A percentile compares a stretch with the other conserved stretches of the same genome.
Evolutionary conservation across 2,329 filamentous ascomycete species (phyloP).

Genomic region (Cladosporium sp.): DNA sequence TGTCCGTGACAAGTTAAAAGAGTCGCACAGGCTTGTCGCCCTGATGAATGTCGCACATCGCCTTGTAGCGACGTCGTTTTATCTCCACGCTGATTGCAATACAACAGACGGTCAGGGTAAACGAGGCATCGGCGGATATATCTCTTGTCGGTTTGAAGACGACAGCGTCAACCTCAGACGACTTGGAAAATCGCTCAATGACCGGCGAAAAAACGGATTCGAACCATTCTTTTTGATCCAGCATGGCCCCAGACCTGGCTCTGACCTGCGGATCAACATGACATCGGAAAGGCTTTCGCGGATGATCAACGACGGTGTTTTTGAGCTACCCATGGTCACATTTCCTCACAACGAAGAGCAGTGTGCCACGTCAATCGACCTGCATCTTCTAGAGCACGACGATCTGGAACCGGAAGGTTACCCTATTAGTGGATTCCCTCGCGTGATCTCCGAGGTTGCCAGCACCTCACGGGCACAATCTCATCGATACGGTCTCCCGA

Average conservation of each 20-base stretch:
- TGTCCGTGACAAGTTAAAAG: not conserved
- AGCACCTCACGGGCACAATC: too few relatives aligned
- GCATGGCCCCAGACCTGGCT: too few relatives aligned
- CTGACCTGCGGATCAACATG: conserved; percentile 22
- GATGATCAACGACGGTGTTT: conserved; percentile 33
- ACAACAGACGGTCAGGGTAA: too few relatives aligned
- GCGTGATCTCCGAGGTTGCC: too few relatives aligned
- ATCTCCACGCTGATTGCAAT: conserved; percentile 37
- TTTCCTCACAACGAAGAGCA: conserved; percentile 34
- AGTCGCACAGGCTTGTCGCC: conserved; percentile 30
- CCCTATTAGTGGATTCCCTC: conserved; percentile 40
- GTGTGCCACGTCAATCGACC: conserved; percentile 32
- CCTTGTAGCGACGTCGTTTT: conserved; percentile 41
- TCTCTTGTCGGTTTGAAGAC: conserved; percentile 38
- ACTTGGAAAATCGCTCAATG: conserved; percentile 33
- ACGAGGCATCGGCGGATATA: too few relatives aligned
- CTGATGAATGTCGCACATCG: conserved; percentile 36
- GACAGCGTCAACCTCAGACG: conserved; percentile 33
- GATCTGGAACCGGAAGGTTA: conserved; percentile 36
- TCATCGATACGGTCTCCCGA: too few relatives aligned
- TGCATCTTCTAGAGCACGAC: conserved; percentile 36
- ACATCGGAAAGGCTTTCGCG: conserved; percentile 24
- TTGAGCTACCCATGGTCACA: conserved; percentile 33
- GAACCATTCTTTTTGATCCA: conserved; percentile 37
- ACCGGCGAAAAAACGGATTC: conserved; percentile 30